Conservation (phyloP, 1,139 yeast genomes). For the Diutina scorzettiae region DNA sequence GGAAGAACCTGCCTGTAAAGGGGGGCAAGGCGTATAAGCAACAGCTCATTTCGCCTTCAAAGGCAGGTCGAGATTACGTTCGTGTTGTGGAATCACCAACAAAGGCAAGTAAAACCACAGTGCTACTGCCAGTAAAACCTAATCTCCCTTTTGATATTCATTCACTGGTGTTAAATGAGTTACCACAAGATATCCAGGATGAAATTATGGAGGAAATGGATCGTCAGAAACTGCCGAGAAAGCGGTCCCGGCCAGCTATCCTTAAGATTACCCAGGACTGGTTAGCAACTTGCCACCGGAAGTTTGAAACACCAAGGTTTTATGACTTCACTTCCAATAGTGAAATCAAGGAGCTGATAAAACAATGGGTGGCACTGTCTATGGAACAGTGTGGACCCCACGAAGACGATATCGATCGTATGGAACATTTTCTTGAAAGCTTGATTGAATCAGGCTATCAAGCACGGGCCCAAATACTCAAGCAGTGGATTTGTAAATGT, state of each 20-base stretch:
- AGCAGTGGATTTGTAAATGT: background rate
- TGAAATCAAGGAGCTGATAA: slow-evolving; percentile 25
- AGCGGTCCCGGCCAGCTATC: slow-evolving; percentile 10
- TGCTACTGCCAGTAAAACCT: slow-evolving; percentile 8
- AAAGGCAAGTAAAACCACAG: slow-evolving; percentile 11
- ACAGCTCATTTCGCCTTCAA: slow-evolving; percentile 7
- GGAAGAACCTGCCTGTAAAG: background rate
- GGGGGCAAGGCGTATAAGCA: slow-evolving; percentile 8
- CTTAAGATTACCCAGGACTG: slow-evolving; percentile 17
- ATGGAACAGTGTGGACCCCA: slow-evolving; percentile 44
- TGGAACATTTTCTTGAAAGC: slow-evolving; percentile 17
- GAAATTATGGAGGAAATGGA: slow-evolving; percentile 31
- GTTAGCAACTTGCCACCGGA: slow-evolving; percentile 15
- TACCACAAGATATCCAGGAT: slow-evolving; percentile 32
- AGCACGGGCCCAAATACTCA: background rate
- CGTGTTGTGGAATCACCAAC: slow-evolving; percentile 26
- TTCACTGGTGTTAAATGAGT: slow-evolving; percentile 26
- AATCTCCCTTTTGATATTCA: slow-evolving; percentile 11
- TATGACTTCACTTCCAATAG: slow-evolving; percentile 25
- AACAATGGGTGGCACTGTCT: slow-evolving; percentile 39
- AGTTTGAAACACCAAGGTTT: slow-evolving; percentile 10
- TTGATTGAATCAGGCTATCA: slow-evolving; percentile 12
- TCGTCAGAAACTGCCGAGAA: slow-evolving; percentile 16
- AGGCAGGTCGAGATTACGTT: slow-evolving; percentile 10
- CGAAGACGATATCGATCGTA: slow-evolving; percentile 36